Evolutionary conservation across 371 early-diverging fungal species (phyloP), one percentile per base, ranked within the genome.

Genomic region (Mortierella sp.): DNA sequence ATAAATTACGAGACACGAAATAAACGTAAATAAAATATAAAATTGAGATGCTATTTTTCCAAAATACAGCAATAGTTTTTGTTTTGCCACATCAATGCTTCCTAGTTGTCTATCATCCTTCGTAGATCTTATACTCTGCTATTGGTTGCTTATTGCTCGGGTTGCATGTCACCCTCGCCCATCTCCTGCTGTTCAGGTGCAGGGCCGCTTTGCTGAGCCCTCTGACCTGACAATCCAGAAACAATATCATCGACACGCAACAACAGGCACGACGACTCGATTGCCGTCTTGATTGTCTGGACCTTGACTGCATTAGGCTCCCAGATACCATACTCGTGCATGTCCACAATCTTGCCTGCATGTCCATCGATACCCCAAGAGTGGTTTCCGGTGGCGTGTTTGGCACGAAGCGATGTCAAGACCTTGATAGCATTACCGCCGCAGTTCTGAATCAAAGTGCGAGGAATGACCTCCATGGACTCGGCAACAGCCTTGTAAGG

Each of bases 281-380:
- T 95, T n/a, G 99, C 99, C 39, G 99, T 98, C 93, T 99, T 99
- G 87, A 99, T 90, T 9, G 96, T 97, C 90, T 99, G 99, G 28
- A 96, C 93, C 90, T 99, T 99, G 75, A 99, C 99, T 20, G 97
- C 96, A 70, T 93, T 91, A n/a, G 99, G 99, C 88, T 99, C 99
- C 97, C 99, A 97, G 72, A 99, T 91, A 68, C 99, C 96, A 75
- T 97, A 96, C 60, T 94, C 94, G 62, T 93, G 91, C 97, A 99
- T 99, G 85, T 99, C 99, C 22, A 94, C 98, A 47, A 99, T 90
- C 78, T 93, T 94, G 75, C 99, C 99, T 66, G 92, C 92, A 73
- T 92, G 93, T 55, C 99, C 99, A 85, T 99, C 96, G 72, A 99
- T 95, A 75, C 99, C 99, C 90, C 94, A 97, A 60, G 94, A 90